These are phyloP conservation scores for Lyophyllum decastes DNA, from an alignment of 768 basidiomycete species.

Conservation along the genomic window DNA sequence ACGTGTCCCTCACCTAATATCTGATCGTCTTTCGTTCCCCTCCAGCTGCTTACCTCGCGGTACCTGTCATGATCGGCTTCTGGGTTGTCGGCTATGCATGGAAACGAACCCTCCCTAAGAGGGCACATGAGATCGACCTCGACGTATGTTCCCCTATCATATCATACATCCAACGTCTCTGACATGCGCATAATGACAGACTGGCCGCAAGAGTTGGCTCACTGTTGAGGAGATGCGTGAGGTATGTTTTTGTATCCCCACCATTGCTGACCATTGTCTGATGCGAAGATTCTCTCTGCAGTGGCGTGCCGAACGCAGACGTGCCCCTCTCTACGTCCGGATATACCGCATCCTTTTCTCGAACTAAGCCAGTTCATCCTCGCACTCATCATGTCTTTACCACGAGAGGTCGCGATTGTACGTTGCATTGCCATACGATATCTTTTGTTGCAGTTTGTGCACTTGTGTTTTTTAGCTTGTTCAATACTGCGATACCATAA, in stretches of 20 bases:
- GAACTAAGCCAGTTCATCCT: conserved; percentile 23
- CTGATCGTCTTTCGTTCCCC: not conserved
- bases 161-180: not conserved
- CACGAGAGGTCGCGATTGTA: not conserved
- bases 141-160: conserved; percentile 27
- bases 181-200: conserved; percentile 16
- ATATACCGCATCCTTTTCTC: conserved; percentile 41
- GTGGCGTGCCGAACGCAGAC: conserved; percentile 39
- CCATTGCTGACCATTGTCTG: not conserved
- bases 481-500: not conserved
- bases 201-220: conserved; percentile 48
- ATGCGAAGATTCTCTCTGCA: conserved; percentile 15
- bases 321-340: conserved; percentile 37
- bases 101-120: conserved; percentile 40
- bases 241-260: conserved; percentile 19
- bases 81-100: conserved; percentile 37
- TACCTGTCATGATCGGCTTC: conserved; percentile 41
- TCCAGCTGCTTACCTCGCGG: conserved; percentile 39
- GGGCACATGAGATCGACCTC: conserved; percentile 40
- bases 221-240: conserved; percentile 46
- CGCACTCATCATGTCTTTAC: not conserved
- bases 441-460: not conserved
- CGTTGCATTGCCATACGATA: not conserved
- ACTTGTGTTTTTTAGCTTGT: not conserved
- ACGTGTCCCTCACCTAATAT: not conserved